phyloP scores from a whole-genome alignment of 2,329 filamentous ascomycete species.

The Penicillium brevicompactum region DNA sequence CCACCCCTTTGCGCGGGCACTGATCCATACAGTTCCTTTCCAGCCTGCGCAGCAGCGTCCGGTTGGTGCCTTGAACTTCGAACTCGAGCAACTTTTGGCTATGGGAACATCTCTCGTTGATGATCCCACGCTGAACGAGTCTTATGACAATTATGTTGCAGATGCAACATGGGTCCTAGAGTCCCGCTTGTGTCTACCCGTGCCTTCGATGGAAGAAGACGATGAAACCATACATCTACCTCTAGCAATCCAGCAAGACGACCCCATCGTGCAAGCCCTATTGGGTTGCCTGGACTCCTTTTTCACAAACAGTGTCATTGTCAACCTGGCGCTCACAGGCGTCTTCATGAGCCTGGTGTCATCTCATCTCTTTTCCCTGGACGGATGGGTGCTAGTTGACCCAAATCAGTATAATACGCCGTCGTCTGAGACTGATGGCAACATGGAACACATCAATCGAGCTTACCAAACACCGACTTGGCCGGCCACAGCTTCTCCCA shows the following conservation, averaged over 20 bases:
- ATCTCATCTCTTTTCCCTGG: conserved; percentile 80
- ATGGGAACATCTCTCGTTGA: conserved; percentile 42
- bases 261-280: conserved; percentile 56
- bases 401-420: conserved; percentile 59
- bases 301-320: conserved; percentile 87
- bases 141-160: conserved; percentile 47
- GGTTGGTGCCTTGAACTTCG: conserved; percentile 43
- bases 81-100: conserved; percentile 41
- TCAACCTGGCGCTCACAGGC: conserved; percentile 85
- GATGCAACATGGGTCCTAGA: conserved; percentile 57
- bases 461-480: conserved; percentile 50
- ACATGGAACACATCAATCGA: conserved; percentile 28
- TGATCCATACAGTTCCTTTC: conserved; percentile 61
- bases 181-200: conserved; percentile 37
- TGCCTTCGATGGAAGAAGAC: conserved; percentile 29
- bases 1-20: conserved; percentile 74
- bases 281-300: conserved; percentile 71
- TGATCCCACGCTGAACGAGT: conserved; percentile 42
- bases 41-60: conserved; percentile 34
- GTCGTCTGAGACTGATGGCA: conserved; percentile 30
- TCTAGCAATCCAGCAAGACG: conserved; percentile 66
- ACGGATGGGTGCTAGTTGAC: conserved; percentile 85
- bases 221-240: conserved; percentile 62
- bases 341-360: conserved; percentile 78
- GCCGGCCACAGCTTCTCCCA: conserved; percentile 49